These are phyloP conservation scores for Nitzschia sp. DNA, from an alignment of 108 stramenopile species.

Conservation along the genomic window DNA sequence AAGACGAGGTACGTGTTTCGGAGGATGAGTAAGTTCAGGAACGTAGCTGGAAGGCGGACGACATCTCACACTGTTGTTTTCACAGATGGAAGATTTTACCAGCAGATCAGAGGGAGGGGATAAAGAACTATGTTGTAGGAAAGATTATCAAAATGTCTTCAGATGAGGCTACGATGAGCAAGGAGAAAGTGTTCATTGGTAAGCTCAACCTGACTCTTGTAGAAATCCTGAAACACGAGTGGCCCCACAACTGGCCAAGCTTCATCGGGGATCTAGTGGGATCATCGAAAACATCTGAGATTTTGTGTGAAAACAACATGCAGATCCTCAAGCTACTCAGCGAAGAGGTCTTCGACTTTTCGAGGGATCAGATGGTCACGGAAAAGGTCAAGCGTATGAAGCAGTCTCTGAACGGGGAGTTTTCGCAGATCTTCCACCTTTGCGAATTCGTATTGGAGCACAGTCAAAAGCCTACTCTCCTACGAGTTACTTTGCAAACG, in stretches of 20 bases:
- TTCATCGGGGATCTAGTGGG: conserved; percentile 98
- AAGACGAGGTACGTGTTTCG: conserved; percentile 61
- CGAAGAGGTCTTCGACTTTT: conserved; percentile 99
- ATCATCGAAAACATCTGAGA: conserved; percentile 83
- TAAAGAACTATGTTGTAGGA: conserved; percentile 95
- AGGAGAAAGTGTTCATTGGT: conserved; percentile 73
- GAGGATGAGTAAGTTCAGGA: not conserved
- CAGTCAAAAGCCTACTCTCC: conserved; percentile 76
- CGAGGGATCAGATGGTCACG: conserved; percentile 95
- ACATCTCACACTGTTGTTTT: not conserved
- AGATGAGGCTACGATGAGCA: conserved; percentile 55
- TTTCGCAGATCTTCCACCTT: conserved; percentile 94
- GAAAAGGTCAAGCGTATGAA: conserved; percentile 91
- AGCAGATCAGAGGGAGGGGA: conserved; percentile 92
- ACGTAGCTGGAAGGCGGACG: not conserved
- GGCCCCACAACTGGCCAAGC: conserved; percentile 99
- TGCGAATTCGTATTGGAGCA: conserved; percentile 96
- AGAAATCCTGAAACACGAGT: conserved; percentile 99
- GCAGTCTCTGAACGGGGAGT: conserved; percentile 91
- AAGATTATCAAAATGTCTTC: conserved; percentile 93
- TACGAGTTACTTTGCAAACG: conserved; percentile 92
- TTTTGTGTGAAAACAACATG: conserved; percentile 99
- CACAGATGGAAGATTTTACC: conserved; percentile 90
- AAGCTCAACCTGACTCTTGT: conserved; percentile 97
- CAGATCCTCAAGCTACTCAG: conserved; percentile 95